Evolutionary conservation across 1,284 basidiomycete genomes (phyloP).

Genomic region (Microbotryum scabiosae): DNA sequence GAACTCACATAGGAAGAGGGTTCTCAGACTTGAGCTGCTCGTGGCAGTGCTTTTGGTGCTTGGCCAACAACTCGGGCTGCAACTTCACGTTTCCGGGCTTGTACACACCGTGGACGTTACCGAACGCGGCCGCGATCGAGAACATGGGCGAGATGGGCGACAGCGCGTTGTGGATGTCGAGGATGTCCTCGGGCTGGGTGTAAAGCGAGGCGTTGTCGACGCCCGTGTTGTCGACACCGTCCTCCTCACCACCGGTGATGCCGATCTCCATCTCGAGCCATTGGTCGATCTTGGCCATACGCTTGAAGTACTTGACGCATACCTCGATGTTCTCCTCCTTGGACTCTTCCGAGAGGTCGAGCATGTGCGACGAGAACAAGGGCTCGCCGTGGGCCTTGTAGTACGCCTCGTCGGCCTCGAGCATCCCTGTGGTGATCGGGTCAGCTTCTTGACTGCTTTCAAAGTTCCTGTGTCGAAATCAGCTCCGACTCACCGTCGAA

Average conservation of each 20-base stretch:
- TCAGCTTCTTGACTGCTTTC: too few relatives aligned
- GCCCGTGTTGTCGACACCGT: conserved; percentile 87
- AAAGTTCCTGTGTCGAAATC: neutral
- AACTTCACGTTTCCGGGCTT: conserved; percentile 88
- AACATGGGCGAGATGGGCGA: conserved; percentile 85
- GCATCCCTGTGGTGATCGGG: conserved; percentile 55
- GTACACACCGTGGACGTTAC: conserved; percentile 94
- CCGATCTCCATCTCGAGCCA: conserved; percentile 99
- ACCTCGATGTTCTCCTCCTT: conserved; percentile 95
- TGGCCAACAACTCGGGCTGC: conserved; percentile 80
- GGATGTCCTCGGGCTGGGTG: conserved; percentile 96
- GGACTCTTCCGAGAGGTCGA: conserved; percentile 95
- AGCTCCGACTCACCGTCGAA: conserved; percentile 59
- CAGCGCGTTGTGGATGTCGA: conserved; percentile 79
- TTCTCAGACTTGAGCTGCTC: conserved; percentile 59
- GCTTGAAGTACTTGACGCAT: conserved; percentile 91
- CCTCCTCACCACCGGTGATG: conserved; percentile 99
- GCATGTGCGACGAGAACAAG: conserved; percentile 98
- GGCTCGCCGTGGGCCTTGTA: conserved; percentile 82
- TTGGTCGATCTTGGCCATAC: conserved; percentile 79
- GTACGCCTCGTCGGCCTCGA: conserved; percentile 89
- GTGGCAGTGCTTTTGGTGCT: conserved; percentile 78
- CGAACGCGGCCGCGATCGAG: conserved; percentile 92
- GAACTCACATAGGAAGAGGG: conserved; percentile 68
- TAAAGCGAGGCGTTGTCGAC: conserved; percentile 92